phyloP scores from a whole-genome alignment of 2,329 filamentous ascomycete species.

The Stemphylium beticola region DNA sequence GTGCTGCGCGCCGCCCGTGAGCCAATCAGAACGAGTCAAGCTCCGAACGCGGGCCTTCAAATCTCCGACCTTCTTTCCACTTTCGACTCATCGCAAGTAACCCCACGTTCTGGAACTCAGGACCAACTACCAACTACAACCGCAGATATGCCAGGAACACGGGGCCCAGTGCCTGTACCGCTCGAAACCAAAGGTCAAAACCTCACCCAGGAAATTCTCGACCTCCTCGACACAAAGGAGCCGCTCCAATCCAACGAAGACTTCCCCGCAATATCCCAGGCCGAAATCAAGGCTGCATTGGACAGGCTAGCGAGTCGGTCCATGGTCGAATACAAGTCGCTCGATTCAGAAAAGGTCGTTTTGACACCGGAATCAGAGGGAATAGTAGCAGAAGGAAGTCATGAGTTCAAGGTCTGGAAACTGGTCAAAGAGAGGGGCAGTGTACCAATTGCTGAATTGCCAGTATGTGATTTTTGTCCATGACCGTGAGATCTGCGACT shows the following conservation, averaged over 20 bases:
- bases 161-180: slow-evolving; percentile 57
- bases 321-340: slow-evolving; percentile 85
- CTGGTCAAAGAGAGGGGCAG: slow-evolving; percentile 54
- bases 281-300: slow-evolving; percentile 79
- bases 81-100: slow-evolving; percentile 35
- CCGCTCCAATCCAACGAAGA: slow-evolving; percentile 61
- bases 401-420: slow-evolving; percentile 60
- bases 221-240: slow-evolving; percentile 61
- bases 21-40: slow-evolving; percentile 24
- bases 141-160: slow-evolving; percentile 53
- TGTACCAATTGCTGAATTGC: slow-evolving; percentile 55
- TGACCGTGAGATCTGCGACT: slow-evolving; percentile 14
- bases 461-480: slow-evolving; percentile 40
- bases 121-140: slow-evolving; percentile 12
- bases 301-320: slow-evolving; percentile 83
- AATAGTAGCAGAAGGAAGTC: slow-evolving; percentile 62
- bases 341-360: slow-evolving; percentile 77
- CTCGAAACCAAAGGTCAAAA: slow-evolving; percentile 49
- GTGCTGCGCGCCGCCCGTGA: slow-evolving; percentile 5
- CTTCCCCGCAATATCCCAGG: slow-evolving; percentile 55
- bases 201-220: slow-evolving; percentile 81
- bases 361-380: slow-evolving; percentile 83
- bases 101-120: slow-evolving; percentile 27
- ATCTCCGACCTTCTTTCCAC: slow-evolving; percentile 28
- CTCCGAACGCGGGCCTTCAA: slow-evolving; percentile 30